A percentile compares a stretch with the other conserved stretches of the same genome.
phyloP scores from a whole-genome alignment of 805 yeast genomes.

The Candida namnaoensis region DNA sequence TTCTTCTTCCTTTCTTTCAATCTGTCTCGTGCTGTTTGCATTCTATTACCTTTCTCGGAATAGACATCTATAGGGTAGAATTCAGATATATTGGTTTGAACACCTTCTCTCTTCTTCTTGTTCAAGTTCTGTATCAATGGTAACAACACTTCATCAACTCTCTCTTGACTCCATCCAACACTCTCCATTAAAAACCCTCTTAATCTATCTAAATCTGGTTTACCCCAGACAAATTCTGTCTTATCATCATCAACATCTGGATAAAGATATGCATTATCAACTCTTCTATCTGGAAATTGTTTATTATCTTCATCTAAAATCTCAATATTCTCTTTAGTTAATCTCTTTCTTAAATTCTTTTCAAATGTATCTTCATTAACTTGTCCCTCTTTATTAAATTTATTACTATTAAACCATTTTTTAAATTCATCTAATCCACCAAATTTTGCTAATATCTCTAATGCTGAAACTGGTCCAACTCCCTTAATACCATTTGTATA shows the following conservation, averaged over 20 bases:
- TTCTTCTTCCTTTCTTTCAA: no score
- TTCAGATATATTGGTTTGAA: conserved; percentile 55
- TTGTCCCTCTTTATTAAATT: conserved; percentile 30
- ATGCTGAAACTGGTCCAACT: conserved; percentile 87
- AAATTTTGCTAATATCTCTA: conserved; percentile 87
- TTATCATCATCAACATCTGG: conserved; percentile 84
- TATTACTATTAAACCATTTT: conserved; percentile 33
- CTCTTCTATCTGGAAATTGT: conserved; percentile 61
- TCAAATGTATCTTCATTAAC: conserved; percentile 37
- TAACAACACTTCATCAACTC: conserved; percentile 73
- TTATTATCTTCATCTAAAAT: conserved; percentile 34
- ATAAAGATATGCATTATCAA: conserved; percentile 61
- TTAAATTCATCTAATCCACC: conserved; percentile 29
- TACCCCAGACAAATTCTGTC: conserved; percentile 83
- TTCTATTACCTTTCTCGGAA: conserved; percentile 35
- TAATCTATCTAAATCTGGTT: conserved; percentile 74
- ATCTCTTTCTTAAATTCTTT: conserved; percentile 47
- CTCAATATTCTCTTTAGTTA: conserved; percentile 40
- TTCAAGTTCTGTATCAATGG: conserved; percentile 83
- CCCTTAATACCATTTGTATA: conserved; percentile 91
- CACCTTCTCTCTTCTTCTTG: conserved; percentile 41
- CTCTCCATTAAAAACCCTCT: conserved; percentile 59
- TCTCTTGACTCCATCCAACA: conserved; percentile 73
- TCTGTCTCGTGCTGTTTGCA: conserved; percentile 35
- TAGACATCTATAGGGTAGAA: conserved; percentile 55